These are phyloP conservation scores for Acacia pycnantha DNA, from an alignment of 331 rosid genomes.

Conservation along the genomic window DNA sequence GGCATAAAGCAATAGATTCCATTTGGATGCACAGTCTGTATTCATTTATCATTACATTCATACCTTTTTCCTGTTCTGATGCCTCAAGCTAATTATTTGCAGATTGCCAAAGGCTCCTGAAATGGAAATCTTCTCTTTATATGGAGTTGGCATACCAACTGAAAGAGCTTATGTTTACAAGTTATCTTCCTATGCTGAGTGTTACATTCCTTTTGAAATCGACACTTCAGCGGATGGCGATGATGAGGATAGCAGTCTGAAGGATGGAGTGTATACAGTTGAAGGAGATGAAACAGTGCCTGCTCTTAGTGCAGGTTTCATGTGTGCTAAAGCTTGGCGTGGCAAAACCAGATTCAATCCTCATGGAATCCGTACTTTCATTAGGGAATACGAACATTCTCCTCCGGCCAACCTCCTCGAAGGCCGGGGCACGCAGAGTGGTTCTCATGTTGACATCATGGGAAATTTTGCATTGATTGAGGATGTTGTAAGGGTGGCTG, in stretches of 20 bases:
- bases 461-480: conserved; percentile 93
- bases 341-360: conserved; percentile 95
- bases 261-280: conserved; percentile 72
- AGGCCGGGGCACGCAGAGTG: conserved; percentile 95
- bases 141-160: conserved; percentile 94
- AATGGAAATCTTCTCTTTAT: conserved; percentile 88
- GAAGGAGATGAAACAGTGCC: conserved; percentile 99
- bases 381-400: conserved; percentile 85
- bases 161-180: conserved; percentile 90
- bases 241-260: conserved; percentile 59
- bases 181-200: conserved; percentile 66
- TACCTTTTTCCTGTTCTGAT: conserved; percentile 1
- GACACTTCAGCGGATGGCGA: conserved; percentile 65
- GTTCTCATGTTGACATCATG: conserved; percentile 98
- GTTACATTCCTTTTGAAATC: conserved; percentile 90
- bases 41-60: neutral
- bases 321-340: conserved; percentile 95
- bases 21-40: neutral
- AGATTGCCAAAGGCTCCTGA: conserved; percentile 94
- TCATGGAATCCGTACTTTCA: conserved; percentile 56
- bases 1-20: neutral
- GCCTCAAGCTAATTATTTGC: conserved; percentile 27
- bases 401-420: conserved; percentile 86
- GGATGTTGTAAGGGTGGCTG: conserved; percentile 80
- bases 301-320: conserved; percentile 83